Percentiles rank a stretch among this genome's conserved stretches.
Evolutionary conservation across 257 asterid genomes (phyloP).

Genomic region (Solanum clarkiae): DNA sequence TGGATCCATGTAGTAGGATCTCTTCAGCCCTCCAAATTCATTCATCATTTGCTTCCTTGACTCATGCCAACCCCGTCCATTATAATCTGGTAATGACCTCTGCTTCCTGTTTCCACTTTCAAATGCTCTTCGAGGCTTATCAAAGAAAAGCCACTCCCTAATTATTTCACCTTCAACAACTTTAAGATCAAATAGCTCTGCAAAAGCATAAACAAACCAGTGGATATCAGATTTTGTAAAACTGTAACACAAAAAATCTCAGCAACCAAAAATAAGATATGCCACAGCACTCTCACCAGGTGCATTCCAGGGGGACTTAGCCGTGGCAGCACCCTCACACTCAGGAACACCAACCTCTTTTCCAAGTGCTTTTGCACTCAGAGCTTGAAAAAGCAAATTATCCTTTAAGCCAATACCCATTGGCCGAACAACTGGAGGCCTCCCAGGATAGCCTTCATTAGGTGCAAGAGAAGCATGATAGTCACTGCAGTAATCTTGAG

Average conservation of each 20-base stretch:
- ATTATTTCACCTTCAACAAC: constrained; percentile 75
- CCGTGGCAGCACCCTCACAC: constrained; percentile 97
- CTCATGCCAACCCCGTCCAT: constrained; percentile 99
- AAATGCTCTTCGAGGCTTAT: constrained; percentile 94
- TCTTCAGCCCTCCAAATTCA: constrained; percentile 79
- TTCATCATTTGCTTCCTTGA: constrained; percentile 86
- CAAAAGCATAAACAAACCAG: not conserved
- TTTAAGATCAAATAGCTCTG: constrained; percentile 83
- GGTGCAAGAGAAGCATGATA: constrained; percentile 48
- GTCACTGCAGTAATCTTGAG: constrained; percentile 30
- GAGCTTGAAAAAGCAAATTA: constrained; percentile 85
- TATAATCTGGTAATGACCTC: constrained; percentile 91
- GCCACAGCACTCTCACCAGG: constrained; percentile 35
- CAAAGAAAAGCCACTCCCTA: constrained; percentile 98
- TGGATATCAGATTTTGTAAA: not conserved
- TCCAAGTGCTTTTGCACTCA: constrained; percentile 72
- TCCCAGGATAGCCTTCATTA: constrained; percentile 69
- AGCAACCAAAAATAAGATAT: not conserved
- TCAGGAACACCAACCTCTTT: constrained; percentile 90
- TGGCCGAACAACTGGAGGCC: constrained; percentile 79
- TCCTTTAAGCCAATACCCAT: constrained; percentile 93
- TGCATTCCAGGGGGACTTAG: constrained; percentile 99
- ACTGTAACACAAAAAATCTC: not conserved
- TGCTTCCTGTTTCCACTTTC: constrained; percentile 98
- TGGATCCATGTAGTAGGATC: constrained; percentile 99